Evolutionary conservation across 78 protist genomes (phyloP), one percentile per base, ranked within the genome.

Genomic region (Dictyostelium intermedium): DNA sequence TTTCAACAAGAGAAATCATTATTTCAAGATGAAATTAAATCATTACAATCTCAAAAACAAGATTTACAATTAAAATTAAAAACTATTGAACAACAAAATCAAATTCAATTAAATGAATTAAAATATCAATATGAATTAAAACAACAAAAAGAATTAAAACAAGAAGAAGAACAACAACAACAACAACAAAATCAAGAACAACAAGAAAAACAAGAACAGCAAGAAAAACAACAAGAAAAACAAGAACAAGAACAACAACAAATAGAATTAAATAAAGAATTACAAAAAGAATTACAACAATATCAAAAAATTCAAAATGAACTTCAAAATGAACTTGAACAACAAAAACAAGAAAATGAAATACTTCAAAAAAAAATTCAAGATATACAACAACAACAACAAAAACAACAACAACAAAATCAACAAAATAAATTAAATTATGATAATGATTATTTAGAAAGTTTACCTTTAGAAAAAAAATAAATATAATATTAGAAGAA

Each of bases 1-100:
- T 89, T 89, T 32, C 93, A 89, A 80, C 23, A 74, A 41, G 93
- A 89, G 25, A 89, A 69, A 70, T 35, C 34, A n/a, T 80, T 89
- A 3, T 80, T 39, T 79, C 41, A 72, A 32, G 63, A 83, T 10
- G 69, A 47, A 47, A 10, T 79, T 27, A 41, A 77, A 43, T n/a
- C 25, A 41, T 20, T 37, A 63, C 32, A 63, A 63, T 27, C 27
- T 25, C 70, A 61, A 61, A 18, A 61, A 61, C 70, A 61, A 61
- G 61, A 50, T 16, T 16, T 50, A 50, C 61, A 50, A 50, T 50
- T 50, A 16, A 50, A 50, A 50, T 50, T 50, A 50, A 20, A 50
- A 50, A 50, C 1, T 3, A 50, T 50, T 50, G 61, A 50, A 50
- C 70, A 61, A n/a, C 70, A 61, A n/a, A n/a, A n/a, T n/a, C n/a